phyloP scores from a whole-genome alignment of 371 early-diverging fungal species.

The Gilbertella persicaria region DNA sequence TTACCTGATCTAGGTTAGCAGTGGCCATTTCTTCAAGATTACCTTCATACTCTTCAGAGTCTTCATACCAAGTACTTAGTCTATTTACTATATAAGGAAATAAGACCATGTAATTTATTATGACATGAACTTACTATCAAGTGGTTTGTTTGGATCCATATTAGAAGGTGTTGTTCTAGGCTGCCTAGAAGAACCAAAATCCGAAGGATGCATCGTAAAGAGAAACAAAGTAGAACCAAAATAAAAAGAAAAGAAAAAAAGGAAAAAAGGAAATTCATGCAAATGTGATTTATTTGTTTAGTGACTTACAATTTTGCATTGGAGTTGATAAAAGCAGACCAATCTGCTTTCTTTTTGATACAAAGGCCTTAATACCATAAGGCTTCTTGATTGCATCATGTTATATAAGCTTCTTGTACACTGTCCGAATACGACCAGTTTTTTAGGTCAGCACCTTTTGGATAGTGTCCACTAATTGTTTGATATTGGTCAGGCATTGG shows the following conservation, averaged over 20 bases:
- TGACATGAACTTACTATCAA: background rate
- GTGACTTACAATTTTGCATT: slow-evolving; percentile 37
- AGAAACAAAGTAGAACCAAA: background rate
- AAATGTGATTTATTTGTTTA: slow-evolving; percentile 2
- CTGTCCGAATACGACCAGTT: slow-evolving; percentile 32
- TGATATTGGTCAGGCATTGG: slow-evolving; percentile 62
- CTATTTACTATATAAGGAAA: slow-evolving; percentile 54
- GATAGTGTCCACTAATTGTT: slow-evolving; percentile 51
- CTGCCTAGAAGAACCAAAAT: background rate
- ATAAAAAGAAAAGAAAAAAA: background rate
- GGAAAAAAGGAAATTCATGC: background rate
- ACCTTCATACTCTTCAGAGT: slow-evolving; percentile 86
- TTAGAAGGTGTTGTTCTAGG: background rate
- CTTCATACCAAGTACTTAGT: slow-evolving; percentile 88
- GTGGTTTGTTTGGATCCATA: background rate
- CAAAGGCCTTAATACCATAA: slow-evolving; percentile 65
- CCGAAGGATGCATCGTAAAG: slow-evolving; percentile 12
- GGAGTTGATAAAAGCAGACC: slow-evolving; percentile 48
- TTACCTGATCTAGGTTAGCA: slow-evolving; percentile 78
- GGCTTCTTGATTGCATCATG: slow-evolving; percentile 75
- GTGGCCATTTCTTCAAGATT: slow-evolving; percentile 94
- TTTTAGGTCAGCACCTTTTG: slow-evolving; percentile 28
- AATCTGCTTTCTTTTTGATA: slow-evolving; percentile 58
- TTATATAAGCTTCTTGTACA: slow-evolving; percentile 49
- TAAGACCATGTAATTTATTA: background rate